Base-by-base conservation (phyloP, 495 filamentous ascomycete species). In the Penicillium samsonianum region DNA sequence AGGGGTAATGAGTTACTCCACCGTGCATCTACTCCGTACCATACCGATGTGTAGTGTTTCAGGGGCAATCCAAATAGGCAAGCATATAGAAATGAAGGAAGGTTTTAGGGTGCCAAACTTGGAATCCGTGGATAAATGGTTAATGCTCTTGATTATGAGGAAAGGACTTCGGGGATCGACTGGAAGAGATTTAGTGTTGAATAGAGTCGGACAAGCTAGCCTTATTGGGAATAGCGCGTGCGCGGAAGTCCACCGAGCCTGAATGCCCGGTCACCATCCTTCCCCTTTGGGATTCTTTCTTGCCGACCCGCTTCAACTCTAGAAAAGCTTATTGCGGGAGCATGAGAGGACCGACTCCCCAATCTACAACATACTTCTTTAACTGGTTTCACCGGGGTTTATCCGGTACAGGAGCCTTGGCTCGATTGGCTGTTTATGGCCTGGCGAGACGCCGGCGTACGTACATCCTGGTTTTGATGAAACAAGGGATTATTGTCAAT, bases 401-500 rank as follows among this genome's bases (percentile, higher is more conserved):
- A 26, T 6, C 33, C 48, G 28, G n/a, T n/a, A 38, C 33, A 3
- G 6, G 12, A 11, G 25, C 0, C 16, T 6, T 11, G 20, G 11
- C 30, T 33, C 30, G 2, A 25, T 46, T 28, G 14, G 23, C 14
- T 17, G 31, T 25, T 11, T 42, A 41, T 41, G 33, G 30, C 10
- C 50, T 16, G 50, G 30, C 53, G 20, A 49, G 53, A 37, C 26
- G 44, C 53, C 17, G n/a, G 22, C 17, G 5, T 33, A 56, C 44
- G 42, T 42, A 42, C 16, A 49, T 42, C 44, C 44, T 44, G 51
- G 40, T 5, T 30, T 23, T 33, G 44, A 40, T 56, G 53, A 56
- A 56, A 56, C 43, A 55, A 38, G 10, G 30, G 10, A 14, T 33
- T 33, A 11, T 35, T 23, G 28, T 33, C 11, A 5, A 25, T 33